Evolutionary conservation across 179 eudicot species (phyloP).

Genomic region (Spergularia azorica): DNA sequence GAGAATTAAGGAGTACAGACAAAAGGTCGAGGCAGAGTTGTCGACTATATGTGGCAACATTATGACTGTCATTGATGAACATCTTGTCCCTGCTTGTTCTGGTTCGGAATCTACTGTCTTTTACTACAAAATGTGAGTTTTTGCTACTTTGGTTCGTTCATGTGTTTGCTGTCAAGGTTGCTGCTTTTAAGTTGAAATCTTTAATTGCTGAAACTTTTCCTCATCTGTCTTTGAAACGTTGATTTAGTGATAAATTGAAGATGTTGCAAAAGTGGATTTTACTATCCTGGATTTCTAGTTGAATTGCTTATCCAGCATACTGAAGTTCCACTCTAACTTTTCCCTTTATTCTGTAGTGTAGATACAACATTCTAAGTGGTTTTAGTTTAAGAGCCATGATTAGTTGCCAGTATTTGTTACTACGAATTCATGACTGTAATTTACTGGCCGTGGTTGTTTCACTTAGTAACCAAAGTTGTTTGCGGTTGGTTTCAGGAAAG

Average conservation of each 20-base stretch:
- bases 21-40: conserved; percentile 68
- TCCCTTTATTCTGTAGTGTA: background rate
- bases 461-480: background rate
- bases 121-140: conserved; percentile 41
- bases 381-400: background rate
- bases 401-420: background rate
- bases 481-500: conserved; percentile 58
- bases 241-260: background rate
- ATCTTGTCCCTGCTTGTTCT: conserved; percentile 58
- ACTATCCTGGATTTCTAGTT: background rate
- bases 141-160: background rate
- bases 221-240: background rate
- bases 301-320: background rate
- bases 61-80: conserved; percentile 57
- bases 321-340: background rate
- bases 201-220: background rate
- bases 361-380: background rate
- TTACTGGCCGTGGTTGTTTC: background rate
- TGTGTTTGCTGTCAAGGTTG: background rate
- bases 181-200: background rate
- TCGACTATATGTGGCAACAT: conserved; percentile 59
- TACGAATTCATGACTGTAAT: background rate
- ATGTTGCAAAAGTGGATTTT: background rate
- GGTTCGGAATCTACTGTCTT: conserved; percentile 76
- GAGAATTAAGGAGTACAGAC: conserved; percentile 64